Conservation (phyloP, 768 basidiomycete species). For the Pulveroboletus sp. region DNA sequence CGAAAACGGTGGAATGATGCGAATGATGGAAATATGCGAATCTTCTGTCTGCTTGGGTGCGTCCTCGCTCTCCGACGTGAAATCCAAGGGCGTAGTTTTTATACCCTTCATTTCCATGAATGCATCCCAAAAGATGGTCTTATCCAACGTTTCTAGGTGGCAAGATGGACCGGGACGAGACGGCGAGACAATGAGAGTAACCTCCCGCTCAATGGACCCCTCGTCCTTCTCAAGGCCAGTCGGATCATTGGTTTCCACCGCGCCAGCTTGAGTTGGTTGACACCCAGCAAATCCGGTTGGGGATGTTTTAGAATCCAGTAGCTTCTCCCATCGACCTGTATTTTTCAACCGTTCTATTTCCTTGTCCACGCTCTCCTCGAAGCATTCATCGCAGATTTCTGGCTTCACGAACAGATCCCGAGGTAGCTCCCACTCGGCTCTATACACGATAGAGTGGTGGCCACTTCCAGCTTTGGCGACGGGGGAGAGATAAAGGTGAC, state of each 20-base stretch:
- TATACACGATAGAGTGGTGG: conserved; percentile 51
- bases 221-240: neutral
- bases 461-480: conserved; percentile 39
- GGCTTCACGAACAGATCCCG: conserved; percentile 35
- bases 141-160: neutral
- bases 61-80: neutral
- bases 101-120: neutral
- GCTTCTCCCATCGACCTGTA: conserved; percentile 18
- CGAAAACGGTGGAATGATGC: conserved; percentile 14
- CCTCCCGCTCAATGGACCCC: conserved; percentile 18
- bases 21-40: neutral
- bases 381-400: conserved; percentile 38
- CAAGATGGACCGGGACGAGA: neutral
- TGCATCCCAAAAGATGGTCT: neutral
- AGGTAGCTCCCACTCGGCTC: conserved; percentile 53
- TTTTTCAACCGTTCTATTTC: conserved; percentile 23
- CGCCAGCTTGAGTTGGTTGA: neutral
- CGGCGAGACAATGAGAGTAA: conserved; percentile 8
- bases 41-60: neutral
- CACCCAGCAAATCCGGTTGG: conserved; percentile 4
- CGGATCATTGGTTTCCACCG: conserved; percentile 1
- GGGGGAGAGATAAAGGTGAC: conserved; percentile 50
- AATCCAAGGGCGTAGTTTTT: neutral
- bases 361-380: conserved; percentile 29
- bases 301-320: conserved; percentile 13